phyloP scores from a whole-genome alignment of 192 early-diverging fungal genomes.

The Coemansia sp. region DNA sequence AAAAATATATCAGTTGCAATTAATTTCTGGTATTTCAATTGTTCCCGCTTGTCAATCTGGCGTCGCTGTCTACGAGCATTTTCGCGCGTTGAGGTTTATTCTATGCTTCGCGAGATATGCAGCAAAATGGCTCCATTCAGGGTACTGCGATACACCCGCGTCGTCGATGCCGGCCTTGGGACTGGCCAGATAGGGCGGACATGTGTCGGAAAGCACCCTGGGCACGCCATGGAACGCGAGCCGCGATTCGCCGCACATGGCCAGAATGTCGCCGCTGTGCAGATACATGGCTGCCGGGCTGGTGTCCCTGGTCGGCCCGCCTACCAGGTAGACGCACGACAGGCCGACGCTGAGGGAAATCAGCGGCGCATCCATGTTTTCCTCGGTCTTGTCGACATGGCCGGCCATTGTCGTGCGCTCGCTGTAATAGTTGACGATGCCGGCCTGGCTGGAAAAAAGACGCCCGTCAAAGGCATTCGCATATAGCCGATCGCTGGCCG shows the following conservation, averaged over 20 bases:
- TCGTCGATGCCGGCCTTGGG: slow-evolving; percentile 22
- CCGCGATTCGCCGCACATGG: slow-evolving; percentile 80
- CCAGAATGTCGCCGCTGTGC: slow-evolving; percentile 80
- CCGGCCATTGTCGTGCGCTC: slow-evolving; percentile 78
- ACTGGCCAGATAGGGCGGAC: slow-evolving; percentile 61
- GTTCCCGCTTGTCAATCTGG: no score
- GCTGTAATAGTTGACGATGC: slow-evolving; percentile 93
- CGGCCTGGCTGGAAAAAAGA: slow-evolving; percentile 76
- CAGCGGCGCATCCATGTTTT: slow-evolving; percentile 78
- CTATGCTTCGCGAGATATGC: slow-evolving; percentile 67
- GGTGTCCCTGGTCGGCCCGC: slow-evolving; percentile 67
- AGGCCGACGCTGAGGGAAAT: slow-evolving; percentile 63
- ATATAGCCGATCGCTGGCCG: not conserved
- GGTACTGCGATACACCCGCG: slow-evolving; percentile 35
- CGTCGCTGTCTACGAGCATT: slow-evolving; percentile 55
- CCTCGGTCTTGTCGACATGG: slow-evolving; percentile 90
- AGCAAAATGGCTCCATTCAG: slow-evolving; percentile 65
- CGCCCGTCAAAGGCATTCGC: slow-evolving; percentile 51
- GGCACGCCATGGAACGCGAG: slow-evolving; percentile 86
- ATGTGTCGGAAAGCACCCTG: slow-evolving; percentile 66
- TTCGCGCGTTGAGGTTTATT: slow-evolving; percentile 91
- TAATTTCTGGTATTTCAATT: no score
- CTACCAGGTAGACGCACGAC: slow-evolving; percentile 77
- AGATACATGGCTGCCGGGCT: slow-evolving; percentile 70
- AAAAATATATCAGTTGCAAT: no score